Percentiles rank a stretch among this genome's conserved stretches.
phyloP scores from a whole-genome alignment of 2,329 filamentous ascomycete genomes.

The Fusarium oxysporum region DNA sequence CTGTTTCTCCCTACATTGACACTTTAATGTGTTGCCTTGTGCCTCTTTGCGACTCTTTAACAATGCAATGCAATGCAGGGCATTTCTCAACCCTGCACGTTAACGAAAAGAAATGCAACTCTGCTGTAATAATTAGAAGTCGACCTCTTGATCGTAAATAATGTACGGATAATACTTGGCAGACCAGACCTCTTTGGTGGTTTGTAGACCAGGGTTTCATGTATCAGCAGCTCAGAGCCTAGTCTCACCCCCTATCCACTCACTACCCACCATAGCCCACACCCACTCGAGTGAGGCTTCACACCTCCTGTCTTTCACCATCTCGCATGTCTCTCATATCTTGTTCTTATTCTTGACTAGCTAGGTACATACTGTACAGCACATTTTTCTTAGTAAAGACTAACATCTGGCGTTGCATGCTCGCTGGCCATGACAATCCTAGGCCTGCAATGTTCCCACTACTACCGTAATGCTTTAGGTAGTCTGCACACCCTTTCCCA shows the following conservation, averaged over 20 bases:
- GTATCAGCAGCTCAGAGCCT: conserved; percentile 30
- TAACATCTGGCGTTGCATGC: conserved; percentile 28
- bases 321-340: conserved; percentile 19
- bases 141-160: conserved; percentile 3
- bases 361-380: neutral
- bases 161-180: conserved; percentile 9
- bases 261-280: conserved; percentile 14
- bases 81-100: conserved; percentile 20
- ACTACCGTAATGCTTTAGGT: conserved; percentile 14
- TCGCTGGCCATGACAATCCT: conserved; percentile 34
- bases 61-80: conserved; percentile 24
- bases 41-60: conserved; percentile 3
- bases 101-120: conserved; percentile 7
- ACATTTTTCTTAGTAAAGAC: conserved; percentile 1
- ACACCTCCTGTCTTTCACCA: conserved; percentile 31
- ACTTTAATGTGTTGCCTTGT: conserved; percentile 10
- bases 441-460: conserved; percentile 9
- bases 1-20: conserved; percentile 23
- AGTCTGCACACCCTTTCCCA: conserved; percentile 29
- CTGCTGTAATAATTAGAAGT: conserved; percentile 5
- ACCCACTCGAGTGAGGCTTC: conserved; percentile 3
- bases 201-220: conserved; percentile 29
- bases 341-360: conserved; percentile 9
- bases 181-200: conserved; percentile 1
- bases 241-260: conserved; percentile 11